Base-by-base conservation (phyloP, 352 stramenopile genomes). In the Pythium plurisporium region DNA sequence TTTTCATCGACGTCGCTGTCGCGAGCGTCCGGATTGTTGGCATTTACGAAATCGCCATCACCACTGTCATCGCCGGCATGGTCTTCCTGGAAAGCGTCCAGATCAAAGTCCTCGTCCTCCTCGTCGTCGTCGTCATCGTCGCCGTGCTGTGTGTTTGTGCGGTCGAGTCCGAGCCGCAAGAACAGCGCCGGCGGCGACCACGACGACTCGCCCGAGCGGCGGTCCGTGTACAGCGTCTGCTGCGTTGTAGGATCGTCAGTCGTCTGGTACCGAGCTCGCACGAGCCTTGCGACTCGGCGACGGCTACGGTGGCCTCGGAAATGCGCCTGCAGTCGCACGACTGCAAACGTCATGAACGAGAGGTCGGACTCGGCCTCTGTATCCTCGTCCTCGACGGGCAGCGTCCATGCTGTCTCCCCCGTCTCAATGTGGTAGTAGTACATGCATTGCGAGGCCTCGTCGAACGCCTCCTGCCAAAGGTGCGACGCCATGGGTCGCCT, bases 391-490 rank as follows among this genome's bases (percentile, higher is more conserved):
- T 23, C 37, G 4, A 27, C 22, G 5, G 78, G 80, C 11, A 70
- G 54, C n/a, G 68, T 84, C 82, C 79, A 91, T 19, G 77, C 79
- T 2, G 77, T 87, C 48, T 89, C 79, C 14, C 79, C 77, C 5
- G 82, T 89, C 48, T 72, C 52, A 5, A 73, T 55, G 45, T 91
- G 80, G 65, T 87, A 86, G 67, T 87, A 91, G 47, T 88, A 91
- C 5, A 56, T 59, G 4, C 62, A 81, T 44, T 89, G 75, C 10
- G 82, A 88, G n/a, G 64, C 65, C 42, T 89, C 72, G 42, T 91
- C 82, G 30, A 87, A 86, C 15, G 72, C 71, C 43, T 87, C 67
- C 17, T 73, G 62, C 82, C 82, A 91, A 49, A 55, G n/a, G n/a
- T n/a, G 33, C 31, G 45, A 51, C 26, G 42, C 27, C 51, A 56